phyloP scores from a whole-genome alignment of 2,329 filamentous ascomycete genomes.

The Dactylellina haptotyla region DNA sequence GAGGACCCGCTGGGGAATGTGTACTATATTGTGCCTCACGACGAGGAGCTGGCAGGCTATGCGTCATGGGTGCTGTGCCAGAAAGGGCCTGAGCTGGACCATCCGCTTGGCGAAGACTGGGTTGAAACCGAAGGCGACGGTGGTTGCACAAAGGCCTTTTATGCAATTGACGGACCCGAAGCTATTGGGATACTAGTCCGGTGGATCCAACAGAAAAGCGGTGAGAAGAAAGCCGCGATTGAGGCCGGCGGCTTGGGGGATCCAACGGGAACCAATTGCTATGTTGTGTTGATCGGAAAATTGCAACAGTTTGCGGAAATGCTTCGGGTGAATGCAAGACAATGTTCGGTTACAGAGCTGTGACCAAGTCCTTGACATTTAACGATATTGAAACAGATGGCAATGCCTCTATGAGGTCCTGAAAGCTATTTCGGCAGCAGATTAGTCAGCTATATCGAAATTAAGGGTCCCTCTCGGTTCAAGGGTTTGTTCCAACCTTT shows the following conservation, averaged over 20 bases:
- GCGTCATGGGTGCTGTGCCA: slow-evolving; percentile 44
- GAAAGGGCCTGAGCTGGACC: slow-evolving; percentile 28
- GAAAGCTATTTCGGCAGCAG: not conserved
- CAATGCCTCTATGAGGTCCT: slow-evolving; percentile 8
- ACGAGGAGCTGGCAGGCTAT: slow-evolving; percentile 25
- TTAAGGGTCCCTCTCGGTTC: slow-evolving; percentile 10
- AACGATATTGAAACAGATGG: slow-evolving; percentile 24
- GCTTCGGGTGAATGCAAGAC: not conserved
- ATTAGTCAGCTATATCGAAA: slow-evolving; percentile 32
- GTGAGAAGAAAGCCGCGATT: not conserved
- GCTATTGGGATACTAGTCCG: slow-evolving; percentile 7
- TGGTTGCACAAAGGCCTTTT: slow-evolving; percentile 21
- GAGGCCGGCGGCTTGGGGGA: not conserved
- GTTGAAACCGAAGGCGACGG: slow-evolving; percentile 27
- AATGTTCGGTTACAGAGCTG: not conserved
- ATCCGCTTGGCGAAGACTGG: slow-evolving; percentile 32
- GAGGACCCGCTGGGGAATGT: slow-evolving; percentile 28
- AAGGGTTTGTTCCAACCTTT: slow-evolving; percentile 5
- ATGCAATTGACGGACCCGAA: slow-evolving; percentile 22
- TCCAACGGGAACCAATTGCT: not conserved
- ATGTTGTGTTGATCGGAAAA: slow-evolving; percentile 52
- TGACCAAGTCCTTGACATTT: not conserved
- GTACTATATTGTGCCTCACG: slow-evolving; percentile 16
- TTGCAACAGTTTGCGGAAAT: slow-evolving; percentile 49
- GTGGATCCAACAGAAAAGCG: slow-evolving; percentile 22